Base-by-base conservation (phyloP, 2,329 filamentous ascomycete genomes). In the Penicillium sp. region DNA sequence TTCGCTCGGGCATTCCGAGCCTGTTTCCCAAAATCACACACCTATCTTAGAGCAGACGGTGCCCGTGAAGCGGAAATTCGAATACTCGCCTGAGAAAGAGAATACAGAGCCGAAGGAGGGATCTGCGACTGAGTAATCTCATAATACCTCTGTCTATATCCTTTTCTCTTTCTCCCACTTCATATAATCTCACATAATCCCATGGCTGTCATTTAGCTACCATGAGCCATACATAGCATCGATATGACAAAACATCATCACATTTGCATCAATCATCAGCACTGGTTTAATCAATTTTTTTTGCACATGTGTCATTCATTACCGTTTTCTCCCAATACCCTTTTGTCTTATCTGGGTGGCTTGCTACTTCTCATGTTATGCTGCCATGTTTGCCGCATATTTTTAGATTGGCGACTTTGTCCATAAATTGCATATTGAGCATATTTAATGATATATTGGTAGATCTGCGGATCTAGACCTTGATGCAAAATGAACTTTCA, bases 61-160 rank as follows among this genome's bases (percentile, higher is more conserved):
- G 11, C 62, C 64, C 2, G 45, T 53, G 10, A 66, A 67, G 52
- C 59, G 66, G n/a, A 63, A 66, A 56, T 65, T 62, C 27, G 60
- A 67, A 39, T 60, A 61, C 37, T 58, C 64, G 7, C 57, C 58
- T 8, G 66, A 71, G 47, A 68, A 65, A 43, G 68, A 71, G 49
- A 65, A 65, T 8, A 60, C 59, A 13, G 65, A 70, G 55, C 58
- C 67, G 16, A 67, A 69, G 37, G 59, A 67, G 43, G 56, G 50
- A 42, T 53, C 55, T 37, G 60, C 59, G 19, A 50, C 50, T 19
- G 61, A 65, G 47, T 71, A 62, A 64, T 52, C 31, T 47, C 31
- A 44, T 48, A 35, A 46, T 47, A 43, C 54, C 53, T 46, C 45
- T 49, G 45, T 14, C 48, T 22, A 16, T 21, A 50, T 50, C 37